Conservation (phyloP, 257 asterid species). For the Gynochthodes officinalis region DNA sequence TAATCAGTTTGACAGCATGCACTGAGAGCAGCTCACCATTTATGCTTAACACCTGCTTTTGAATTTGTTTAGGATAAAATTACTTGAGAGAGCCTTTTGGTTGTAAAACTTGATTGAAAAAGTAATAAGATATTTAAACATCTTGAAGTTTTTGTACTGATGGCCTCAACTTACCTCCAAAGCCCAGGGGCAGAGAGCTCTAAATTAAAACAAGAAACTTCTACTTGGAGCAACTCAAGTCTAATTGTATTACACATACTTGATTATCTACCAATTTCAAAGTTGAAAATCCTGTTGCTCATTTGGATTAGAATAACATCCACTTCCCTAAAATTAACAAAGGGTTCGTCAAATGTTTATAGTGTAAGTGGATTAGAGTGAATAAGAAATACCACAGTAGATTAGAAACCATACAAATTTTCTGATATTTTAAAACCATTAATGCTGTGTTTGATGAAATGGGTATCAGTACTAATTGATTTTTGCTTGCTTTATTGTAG, state of each 20-base stretch:
- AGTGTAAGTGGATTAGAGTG: not conserved
- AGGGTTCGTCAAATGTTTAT: too few relatives aligned
- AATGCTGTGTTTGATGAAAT: not conserved
- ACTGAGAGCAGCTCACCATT: too few relatives aligned
- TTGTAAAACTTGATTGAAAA: too few relatives aligned
- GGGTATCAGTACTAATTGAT: conserved; percentile 3
- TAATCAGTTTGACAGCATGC: too few relatives aligned
- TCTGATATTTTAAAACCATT: not conserved
- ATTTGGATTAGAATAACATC: not conserved
- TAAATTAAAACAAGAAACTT: not conserved
- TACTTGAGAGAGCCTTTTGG: too few relatives aligned
- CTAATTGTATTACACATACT: not conserved
- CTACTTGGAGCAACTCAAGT: not conserved
- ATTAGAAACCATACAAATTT: not conserved
- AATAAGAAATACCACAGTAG: not conserved
- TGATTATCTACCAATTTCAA: not conserved
- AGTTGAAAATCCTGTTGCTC: not conserved
- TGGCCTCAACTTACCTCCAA: not conserved
- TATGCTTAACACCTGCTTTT: too few relatives aligned
- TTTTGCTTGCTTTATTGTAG: conserved; percentile 27
- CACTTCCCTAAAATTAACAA: not conserved
- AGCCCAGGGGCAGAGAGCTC: not conserved
- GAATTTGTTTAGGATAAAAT: too few relatives aligned
- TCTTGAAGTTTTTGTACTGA: not conserved
- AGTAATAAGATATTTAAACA: not conserved